Base-by-base conservation (phyloP, 805 yeast genomes). In the Pichia insulana region DNA sequence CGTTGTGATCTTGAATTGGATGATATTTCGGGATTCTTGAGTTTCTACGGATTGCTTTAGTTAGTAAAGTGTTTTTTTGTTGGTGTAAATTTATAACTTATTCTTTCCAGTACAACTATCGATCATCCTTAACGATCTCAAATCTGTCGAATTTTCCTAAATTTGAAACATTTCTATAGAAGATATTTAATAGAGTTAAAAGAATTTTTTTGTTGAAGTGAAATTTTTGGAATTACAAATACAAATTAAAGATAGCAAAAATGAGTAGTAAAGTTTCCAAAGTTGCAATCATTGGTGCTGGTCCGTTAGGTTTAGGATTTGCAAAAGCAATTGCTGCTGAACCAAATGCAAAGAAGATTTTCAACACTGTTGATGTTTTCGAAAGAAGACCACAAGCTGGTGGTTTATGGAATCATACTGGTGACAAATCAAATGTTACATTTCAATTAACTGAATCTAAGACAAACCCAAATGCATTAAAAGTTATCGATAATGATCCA, bases 241-340 rank as follows among this genome's bases (percentile, higher is more conserved):
- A 22, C 5, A 22, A 22, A 22, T 22, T 22, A 22, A 22, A 22
- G 7, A 22, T 22, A 22, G 25, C 25, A 17, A 19, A 30, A 17
- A 39, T 39, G 41, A 33, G 40, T 26, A 19, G 35, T 32, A 28
- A 28, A 28, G 40, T 41, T 19, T 37, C 47, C 16, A 41, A 47
- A 46, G 40, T 62, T 36, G 65, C 63, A 11, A 55, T 62, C 20
- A 57, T 62, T 15, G 66, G 66, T 36, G 66, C 62, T 22, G 66
- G 66, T 1, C 64, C 65, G 13, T 49, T 58, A 7, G 66, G 66
- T 7, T 43, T 58, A 4, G 65, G 63, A 2, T 48, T 53, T 39
- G 64, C 66, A 10, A 59, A 62, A 36, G 61, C 65, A 4, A 36
- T 61, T 15, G 58, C 59, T 9, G 41, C 58, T 28, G 66, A 62